Evolutionary conservation across 495 filamentous ascomycete species (phyloP).

Genomic region (Haplographium delicatum): DNA sequence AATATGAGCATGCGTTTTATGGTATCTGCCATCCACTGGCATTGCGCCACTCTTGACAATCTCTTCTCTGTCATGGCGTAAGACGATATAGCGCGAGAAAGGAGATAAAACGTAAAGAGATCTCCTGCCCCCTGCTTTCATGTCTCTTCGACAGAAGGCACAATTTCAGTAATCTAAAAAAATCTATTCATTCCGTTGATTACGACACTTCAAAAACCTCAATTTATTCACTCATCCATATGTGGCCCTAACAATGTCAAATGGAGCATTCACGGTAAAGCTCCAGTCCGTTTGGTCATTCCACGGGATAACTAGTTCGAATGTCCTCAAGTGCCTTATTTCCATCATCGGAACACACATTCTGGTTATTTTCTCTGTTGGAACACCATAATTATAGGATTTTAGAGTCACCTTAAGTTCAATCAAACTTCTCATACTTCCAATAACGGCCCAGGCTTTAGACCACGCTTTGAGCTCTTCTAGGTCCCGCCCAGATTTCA

Average conservation of each 20-base stretch:
- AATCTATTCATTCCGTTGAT: too few relatives aligned
- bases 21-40: too few relatives aligned
- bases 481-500: slow-evolving; percentile 4
- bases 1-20: too few relatives aligned
- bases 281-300: slow-evolving; percentile 15
- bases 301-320: slow-evolving; percentile 12
- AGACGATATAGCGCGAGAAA: too few relatives aligned
- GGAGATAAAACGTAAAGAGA: too few relatives aligned
- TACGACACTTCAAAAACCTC: too few relatives aligned
- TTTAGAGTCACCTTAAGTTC: slow-evolving; percentile 14
- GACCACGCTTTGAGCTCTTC: slow-evolving; percentile 16
- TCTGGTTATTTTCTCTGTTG: slow-evolving; percentile 1
- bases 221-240: too few relatives aligned
- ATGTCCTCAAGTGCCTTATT: slow-evolving; percentile 9
- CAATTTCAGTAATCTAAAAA: too few relatives aligned
- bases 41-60: too few relatives aligned
- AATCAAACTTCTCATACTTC: slow-evolving; percentile 9
- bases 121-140: too few relatives aligned
- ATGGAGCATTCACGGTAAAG: slow-evolving; percentile 16
- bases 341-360: slow-evolving; percentile 20
- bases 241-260: slow-evolving; percentile 14
- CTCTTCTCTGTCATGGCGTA: too few relatives aligned
- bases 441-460: slow-evolving; percentile 14
- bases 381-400: slow-evolving; percentile 13
- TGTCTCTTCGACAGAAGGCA: too few relatives aligned